Conservation (phyloP, 2,329 filamentous ascomycete species). For the Paraphaeosphaeria minitans region DNA sequence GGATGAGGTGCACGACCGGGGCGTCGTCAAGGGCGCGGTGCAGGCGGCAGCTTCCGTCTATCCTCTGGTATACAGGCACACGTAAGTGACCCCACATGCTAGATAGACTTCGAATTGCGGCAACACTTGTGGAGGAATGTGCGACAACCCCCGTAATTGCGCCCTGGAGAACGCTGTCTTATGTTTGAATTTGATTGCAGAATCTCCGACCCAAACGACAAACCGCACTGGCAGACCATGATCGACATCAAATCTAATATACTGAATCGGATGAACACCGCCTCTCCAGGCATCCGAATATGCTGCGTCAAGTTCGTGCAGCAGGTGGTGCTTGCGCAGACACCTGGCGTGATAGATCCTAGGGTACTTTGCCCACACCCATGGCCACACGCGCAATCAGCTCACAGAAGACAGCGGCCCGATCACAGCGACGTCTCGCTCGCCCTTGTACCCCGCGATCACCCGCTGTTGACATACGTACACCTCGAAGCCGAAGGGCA, state of each 20-base stretch:
- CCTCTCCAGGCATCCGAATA: conserved; percentile 76
- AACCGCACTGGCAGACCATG: conserved; percentile 85
- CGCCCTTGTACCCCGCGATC: conserved; percentile 80
- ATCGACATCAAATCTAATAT: conserved; percentile 87
- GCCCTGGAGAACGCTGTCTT: conserved; percentile 34
- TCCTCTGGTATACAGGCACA: conserved; percentile 87
- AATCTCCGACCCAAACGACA: conserved; percentile 84
- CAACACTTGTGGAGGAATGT: not conserved
- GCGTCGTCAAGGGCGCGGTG: conserved; percentile 83
- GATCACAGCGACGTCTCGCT: conserved; percentile 85
- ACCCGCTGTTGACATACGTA: conserved; percentile 76
- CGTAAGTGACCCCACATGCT: conserved; percentile 67
- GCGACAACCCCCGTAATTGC: conserved; percentile 19
- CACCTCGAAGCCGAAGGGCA: conserved; percentile 92
- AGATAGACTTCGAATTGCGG: conserved; percentile 24
- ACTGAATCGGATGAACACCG: conserved; percentile 83
- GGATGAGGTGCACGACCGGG: conserved; percentile 68
- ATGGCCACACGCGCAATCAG: conserved; percentile 10
- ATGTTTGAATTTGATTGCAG: conserved; percentile 57
- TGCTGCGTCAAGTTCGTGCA: conserved; percentile 98
- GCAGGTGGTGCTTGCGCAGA: conserved; percentile 89
- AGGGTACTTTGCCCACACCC: conserved; percentile 62
- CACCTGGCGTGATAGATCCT: conserved; percentile 81
- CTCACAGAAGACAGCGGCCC: conserved; percentile 61
- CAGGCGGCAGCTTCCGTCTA: conserved; percentile 93